Conservation (phyloP, 306 rosid genomes). For the Neltuma alba region DNA sequence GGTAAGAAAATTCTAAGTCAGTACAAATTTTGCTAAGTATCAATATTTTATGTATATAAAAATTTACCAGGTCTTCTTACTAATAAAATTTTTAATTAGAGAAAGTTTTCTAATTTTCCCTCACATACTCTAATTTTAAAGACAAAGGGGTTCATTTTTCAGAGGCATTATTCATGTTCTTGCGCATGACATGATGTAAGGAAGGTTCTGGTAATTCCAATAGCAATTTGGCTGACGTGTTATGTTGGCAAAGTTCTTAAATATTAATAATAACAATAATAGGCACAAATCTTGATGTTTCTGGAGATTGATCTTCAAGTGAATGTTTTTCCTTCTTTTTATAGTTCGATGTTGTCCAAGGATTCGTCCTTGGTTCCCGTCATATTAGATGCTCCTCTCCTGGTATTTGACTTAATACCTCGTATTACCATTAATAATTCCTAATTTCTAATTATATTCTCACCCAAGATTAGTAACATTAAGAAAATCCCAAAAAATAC, state of each 20-base stretch:
- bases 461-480: too few relatives aligned
- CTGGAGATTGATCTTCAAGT: background rate
- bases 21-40: too few relatives aligned
- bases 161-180: background rate
- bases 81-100: too few relatives aligned
- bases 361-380: background rate
- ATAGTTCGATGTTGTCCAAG: background rate
- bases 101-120: too few relatives aligned
- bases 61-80: too few relatives aligned
- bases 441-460: background rate
- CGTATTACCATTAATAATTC: background rate
- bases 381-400: background rate
- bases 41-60: too few relatives aligned
- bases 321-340: background rate
- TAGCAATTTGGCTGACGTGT: background rate
- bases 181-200: background rate
- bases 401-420: background rate
- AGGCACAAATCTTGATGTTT: background rate
- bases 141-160: too few relatives aligned
- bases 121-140: too few relatives aligned
- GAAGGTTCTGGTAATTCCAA: background rate
- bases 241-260: background rate
- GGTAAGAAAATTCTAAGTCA: too few relatives aligned
- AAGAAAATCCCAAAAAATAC: too few relatives aligned
- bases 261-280: too few relatives aligned